Conservation (phyloP, 805 yeast species). For the Ogataea populi-albae region DNA sequence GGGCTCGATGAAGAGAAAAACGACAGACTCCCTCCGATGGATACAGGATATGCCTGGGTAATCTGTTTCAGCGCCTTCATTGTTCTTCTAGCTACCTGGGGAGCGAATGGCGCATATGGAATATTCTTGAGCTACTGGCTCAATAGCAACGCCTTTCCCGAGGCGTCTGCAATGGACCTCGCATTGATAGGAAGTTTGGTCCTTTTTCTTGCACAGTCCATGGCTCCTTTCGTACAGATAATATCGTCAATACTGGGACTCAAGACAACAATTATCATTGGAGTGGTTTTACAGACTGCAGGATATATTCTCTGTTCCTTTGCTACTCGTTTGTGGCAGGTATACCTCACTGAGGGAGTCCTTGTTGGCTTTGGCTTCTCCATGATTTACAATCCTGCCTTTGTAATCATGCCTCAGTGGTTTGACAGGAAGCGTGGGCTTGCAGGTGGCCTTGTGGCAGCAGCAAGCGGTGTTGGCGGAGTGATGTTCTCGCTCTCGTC, state of each 20-base stretch:
- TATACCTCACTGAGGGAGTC: slow-evolving; percentile 53
- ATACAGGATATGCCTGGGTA: slow-evolving; percentile 67
- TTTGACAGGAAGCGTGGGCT: slow-evolving; percentile 46
- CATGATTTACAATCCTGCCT: slow-evolving; percentile 47
- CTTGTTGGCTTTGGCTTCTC: slow-evolving; percentile 52
- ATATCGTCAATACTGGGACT: slow-evolving; percentile 22
- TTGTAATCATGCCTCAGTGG: slow-evolving; percentile 56
- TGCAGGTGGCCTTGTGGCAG: slow-evolving; percentile 38
- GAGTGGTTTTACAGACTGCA: slow-evolving; percentile 42
- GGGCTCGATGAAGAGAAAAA: slow-evolving; percentile 6
- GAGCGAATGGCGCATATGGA: slow-evolving; percentile 61
- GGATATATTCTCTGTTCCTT: slow-evolving; percentile 53
- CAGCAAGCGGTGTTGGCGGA: slow-evolving; percentile 47
- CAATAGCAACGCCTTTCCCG: slow-evolving; percentile 44
- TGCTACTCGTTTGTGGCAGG: slow-evolving; percentile 45
- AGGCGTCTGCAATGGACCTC: slow-evolving; percentile 53
- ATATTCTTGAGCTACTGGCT: slow-evolving; percentile 56
- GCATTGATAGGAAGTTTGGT: slow-evolving; percentile 57
- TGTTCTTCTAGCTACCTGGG: slow-evolving; percentile 59
- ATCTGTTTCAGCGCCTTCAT: slow-evolving; percentile 40
- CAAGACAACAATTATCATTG: slow-evolving; percentile 29
- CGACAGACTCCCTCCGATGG: slow-evolving; percentile 33
- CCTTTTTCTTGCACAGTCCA: slow-evolving; percentile 22
- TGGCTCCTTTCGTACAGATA: slow-evolving; percentile 25
- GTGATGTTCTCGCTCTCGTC: slow-evolving; percentile 36